Evolutionary conservation across 2,329 filamentous ascomycete species (phyloP).

Genomic region (Raffaelea deltoideospora): DNA sequence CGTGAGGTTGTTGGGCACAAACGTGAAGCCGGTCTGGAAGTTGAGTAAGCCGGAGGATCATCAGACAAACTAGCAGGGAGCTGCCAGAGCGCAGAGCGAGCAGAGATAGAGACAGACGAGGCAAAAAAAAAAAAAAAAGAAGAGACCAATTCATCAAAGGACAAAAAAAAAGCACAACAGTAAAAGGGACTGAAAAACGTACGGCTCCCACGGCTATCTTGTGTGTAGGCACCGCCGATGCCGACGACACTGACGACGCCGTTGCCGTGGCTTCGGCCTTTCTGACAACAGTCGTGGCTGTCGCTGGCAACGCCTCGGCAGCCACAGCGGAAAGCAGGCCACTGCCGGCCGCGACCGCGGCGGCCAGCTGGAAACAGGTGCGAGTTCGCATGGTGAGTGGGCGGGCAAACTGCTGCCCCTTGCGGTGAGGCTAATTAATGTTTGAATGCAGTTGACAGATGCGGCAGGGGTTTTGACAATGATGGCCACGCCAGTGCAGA

Average conservation of each 20-base stretch:
- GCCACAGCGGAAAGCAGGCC: not conserved
- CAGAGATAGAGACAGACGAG: not conserved
- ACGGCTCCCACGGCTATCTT: not conserved
- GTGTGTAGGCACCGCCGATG: not conserved
- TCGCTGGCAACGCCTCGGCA: too few species aligned
- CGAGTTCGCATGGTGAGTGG: too few species aligned
- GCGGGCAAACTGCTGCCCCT: too few species aligned
- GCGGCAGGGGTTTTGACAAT: too few species aligned
- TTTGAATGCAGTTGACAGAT: too few species aligned
- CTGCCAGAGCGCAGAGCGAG: not conserved
- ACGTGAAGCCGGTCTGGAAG: constrained; percentile 17
- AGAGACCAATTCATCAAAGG: not conserved
- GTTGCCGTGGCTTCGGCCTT: not conserved
- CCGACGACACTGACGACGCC: not conserved
- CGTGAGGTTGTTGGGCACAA: constrained; percentile 18
- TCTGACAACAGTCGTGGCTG: too few species aligned
- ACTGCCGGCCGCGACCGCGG: too few species aligned
- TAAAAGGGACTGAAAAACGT: too few species aligned
- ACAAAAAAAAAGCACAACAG: too few species aligned
- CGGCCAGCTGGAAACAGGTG: too few species aligned
- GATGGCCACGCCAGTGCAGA: too few species aligned
- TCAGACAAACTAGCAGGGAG: not conserved
- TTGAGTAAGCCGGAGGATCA: constrained; percentile 8
- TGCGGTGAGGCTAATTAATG: too few species aligned
- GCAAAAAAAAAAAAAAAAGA: not conserved